Evolutionary conservation across 2,329 filamentous ascomycete genomes (phyloP).

Genomic region (Colletotrichum sp.): DNA sequence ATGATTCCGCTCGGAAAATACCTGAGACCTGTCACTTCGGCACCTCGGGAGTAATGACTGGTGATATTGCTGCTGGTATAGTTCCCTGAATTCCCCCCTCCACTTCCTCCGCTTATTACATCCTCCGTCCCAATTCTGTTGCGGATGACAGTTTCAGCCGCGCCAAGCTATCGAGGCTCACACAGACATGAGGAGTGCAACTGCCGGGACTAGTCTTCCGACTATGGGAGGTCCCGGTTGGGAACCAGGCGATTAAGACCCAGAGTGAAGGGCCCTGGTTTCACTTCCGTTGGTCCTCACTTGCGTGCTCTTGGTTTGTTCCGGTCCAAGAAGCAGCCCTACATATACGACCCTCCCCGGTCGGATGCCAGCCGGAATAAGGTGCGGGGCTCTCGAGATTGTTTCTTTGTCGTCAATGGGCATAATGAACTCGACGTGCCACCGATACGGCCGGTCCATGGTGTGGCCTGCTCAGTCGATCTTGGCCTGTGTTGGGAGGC

Average conservation of each 20-base stretch:
- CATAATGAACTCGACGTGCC: not conserved
- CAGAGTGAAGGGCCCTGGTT: not conserved
- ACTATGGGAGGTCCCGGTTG: not conserved
- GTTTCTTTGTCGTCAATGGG: not conserved
- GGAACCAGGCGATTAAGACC: not conserved
- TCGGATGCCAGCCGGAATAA: not conserved
- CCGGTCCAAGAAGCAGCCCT: not conserved
- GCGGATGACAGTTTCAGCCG: conserved; percentile 12
- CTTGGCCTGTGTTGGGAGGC: not conserved
- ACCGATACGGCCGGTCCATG: not conserved
- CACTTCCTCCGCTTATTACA: not conserved
- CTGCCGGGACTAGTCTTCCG: not conserved
- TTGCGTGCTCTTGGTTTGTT: not conserved
- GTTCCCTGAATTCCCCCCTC: not conserved
- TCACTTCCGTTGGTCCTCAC: not conserved
- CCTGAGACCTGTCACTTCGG: not conserved
- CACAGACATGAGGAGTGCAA: not conserved
- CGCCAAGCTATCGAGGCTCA: not conserved
- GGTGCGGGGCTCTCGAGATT: not conserved
- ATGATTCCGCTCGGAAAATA: not conserved
- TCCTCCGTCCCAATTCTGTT: conserved; percentile 5
- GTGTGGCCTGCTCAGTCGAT: not conserved
- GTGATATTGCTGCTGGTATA: not conserved
- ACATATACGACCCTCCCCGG: not conserved
- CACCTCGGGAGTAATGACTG: not conserved